A percentile compares a stretch with the other conserved stretches of the same genome.
phyloP scores from a whole-genome alignment of 2,329 filamentous ascomycete species.

The Trichoderma cornu-damae region DNA sequence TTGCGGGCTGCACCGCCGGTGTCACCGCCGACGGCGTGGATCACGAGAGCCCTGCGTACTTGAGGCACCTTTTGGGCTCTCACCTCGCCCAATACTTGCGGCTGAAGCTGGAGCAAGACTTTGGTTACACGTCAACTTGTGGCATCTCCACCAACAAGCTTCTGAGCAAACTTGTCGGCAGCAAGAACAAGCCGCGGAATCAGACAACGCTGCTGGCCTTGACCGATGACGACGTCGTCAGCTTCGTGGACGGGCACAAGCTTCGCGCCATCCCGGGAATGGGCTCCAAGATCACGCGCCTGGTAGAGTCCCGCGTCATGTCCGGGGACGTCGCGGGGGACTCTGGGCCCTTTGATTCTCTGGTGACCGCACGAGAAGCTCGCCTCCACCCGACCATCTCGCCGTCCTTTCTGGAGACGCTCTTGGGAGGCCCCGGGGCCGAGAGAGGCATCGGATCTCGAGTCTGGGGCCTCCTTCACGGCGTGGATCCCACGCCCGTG shows the following conservation, averaged over 20 bases:
- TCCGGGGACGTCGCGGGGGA: conserved; percentile 30
- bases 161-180: conserved; percentile 78
- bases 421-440: conserved; percentile 65
- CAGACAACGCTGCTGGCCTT: conserved; percentile 80
- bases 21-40: conserved; percentile 22
- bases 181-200: conserved; percentile 75
- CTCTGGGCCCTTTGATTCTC: conserved; percentile 34
- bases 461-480: conserved; percentile 75
- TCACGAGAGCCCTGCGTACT: conserved; percentile 38
- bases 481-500: conserved; percentile 71
- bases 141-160: conserved; percentile 86
- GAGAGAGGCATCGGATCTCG: conserved; percentile 66
- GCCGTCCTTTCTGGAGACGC: conserved; percentile 57
- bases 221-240: conserved; percentile 48
- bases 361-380: conserved; percentile 61
- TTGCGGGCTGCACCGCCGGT: conserved; percentile 57
- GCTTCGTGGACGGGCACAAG: conserved; percentile 70
- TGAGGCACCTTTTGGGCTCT: conserved; percentile 69
- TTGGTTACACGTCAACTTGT: conserved; percentile 81
- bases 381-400: conserved; percentile 59
- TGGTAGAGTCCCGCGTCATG: conserved; percentile 51
- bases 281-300: conserved; percentile 60
- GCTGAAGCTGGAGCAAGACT: conserved; percentile 63
- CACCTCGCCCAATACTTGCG: conserved; percentile 75
- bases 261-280: conserved; percentile 81